Evolutionary conservation across 495 filamentous ascomycete species (phyloP).

Genomic region (Neurospora sp.): DNA sequence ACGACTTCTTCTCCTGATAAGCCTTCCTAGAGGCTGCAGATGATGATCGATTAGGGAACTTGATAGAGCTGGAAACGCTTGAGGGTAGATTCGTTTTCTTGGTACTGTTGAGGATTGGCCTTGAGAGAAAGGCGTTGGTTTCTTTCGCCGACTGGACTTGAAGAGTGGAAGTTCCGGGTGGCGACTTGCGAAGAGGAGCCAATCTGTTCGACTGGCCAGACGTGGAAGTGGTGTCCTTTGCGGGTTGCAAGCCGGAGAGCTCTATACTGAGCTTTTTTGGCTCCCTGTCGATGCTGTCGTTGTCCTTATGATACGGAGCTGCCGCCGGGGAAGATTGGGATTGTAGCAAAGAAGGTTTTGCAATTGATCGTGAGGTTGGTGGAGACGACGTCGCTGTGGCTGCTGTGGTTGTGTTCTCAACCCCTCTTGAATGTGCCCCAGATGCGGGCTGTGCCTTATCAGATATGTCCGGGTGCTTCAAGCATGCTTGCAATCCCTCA

Average conservation of each 20-base stretch:
- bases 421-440: background rate
- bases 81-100: background rate
- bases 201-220: background rate
- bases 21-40: background rate
- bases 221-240: background rate
- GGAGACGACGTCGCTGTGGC: background rate
- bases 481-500: background rate
- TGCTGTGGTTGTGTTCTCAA: background rate
- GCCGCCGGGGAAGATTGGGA: background rate
- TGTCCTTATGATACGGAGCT: background rate
- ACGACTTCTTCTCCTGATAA: background rate
- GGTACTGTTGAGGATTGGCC: background rate
- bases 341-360: background rate
- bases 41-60: background rate
- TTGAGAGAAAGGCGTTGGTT: background rate
- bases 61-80: background rate
- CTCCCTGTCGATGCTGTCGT: background rate
- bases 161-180: background rate
- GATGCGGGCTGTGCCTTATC: background rate
- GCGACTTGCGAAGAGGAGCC: background rate
- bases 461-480: background rate
- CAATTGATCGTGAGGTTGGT: background rate
- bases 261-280: too few relatives aligned
- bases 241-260: background rate
- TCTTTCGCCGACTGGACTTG: background rate